A percentile compares a stretch with the other conserved stretches of the same genome.
These are phyloP conservation scores for Ophiostoma fasciatum DNA, from an alignment of 2,329 filamentous ascomycete genomes.

Conservation along the genomic window DNA sequence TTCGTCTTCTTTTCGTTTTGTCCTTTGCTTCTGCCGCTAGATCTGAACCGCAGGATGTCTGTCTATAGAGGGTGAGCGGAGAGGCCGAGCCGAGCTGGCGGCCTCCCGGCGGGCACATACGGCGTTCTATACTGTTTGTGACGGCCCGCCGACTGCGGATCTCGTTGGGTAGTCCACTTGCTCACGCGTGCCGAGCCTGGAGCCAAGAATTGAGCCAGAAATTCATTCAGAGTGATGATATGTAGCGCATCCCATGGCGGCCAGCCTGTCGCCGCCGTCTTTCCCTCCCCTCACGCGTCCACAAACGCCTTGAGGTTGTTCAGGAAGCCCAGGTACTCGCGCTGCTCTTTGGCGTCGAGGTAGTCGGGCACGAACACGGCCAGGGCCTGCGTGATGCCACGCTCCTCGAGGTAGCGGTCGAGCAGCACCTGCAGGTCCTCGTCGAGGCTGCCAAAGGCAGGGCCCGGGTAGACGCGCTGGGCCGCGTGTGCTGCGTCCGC, in stretches of 20 bases:
- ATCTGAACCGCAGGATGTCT: too few species aligned
- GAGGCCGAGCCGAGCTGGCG: too few species aligned
- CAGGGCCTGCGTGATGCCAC: conserved; percentile 74
- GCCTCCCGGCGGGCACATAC: too few species aligned
- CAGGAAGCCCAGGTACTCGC: conserved; percentile 87
- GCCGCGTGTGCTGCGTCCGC: conserved; percentile 66
- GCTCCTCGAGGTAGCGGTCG: conserved; percentile 88
- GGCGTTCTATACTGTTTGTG: too few species aligned
- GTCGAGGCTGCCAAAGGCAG: conserved; percentile 85
- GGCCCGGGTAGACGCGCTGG: conserved; percentile 72
- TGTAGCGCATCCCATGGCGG: too few species aligned
- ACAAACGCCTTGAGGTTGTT: conserved; percentile 76
- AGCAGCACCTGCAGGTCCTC: conserved; percentile 87
- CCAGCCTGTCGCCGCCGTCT: too few species aligned
- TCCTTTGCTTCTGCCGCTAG: neutral
- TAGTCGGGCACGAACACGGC: conserved; percentile 90
- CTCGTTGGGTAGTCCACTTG: too few species aligned
- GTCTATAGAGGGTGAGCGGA: too few species aligned
- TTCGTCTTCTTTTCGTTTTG: neutral
- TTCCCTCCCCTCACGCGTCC: conserved; percentile 52
- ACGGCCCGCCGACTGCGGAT: too few species aligned
- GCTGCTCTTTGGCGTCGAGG: conserved; percentile 97
- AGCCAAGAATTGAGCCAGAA: too few species aligned
- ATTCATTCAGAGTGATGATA: too few species aligned
- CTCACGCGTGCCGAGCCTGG: too few species aligned